Evolutionary conservation across 140 eudicot genomes (phyloP).

Genomic region (Flaveria floridana): DNA sequence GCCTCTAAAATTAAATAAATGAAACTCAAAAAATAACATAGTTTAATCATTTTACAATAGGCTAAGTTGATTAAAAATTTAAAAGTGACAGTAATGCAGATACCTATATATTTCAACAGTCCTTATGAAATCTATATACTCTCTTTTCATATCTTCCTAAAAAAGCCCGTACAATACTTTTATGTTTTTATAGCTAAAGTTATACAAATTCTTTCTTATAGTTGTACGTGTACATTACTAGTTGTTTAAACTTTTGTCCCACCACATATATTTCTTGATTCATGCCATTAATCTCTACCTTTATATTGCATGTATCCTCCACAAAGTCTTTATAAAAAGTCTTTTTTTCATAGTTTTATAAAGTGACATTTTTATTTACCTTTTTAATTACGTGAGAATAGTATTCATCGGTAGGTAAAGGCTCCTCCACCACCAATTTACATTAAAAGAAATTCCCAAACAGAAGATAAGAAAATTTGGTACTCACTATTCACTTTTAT

Average conservation of each 20-base stretch:
- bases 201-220: too few relatives aligned
- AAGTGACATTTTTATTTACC: slow-evolving; percentile 22
- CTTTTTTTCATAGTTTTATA: slow-evolving; percentile 7
- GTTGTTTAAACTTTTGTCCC: neutral
- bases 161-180: too few relatives aligned
- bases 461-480: slow-evolving; percentile 12
- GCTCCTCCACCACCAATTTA: slow-evolving; percentile 16
- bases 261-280: neutral
- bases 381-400: neutral
- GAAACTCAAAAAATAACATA: too few relatives aligned
- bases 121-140: too few relatives aligned
- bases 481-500: slow-evolving; percentile 29
- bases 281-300: neutral
- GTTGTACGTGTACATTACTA: neutral
- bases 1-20: too few relatives aligned
- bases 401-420: slow-evolving; percentile 15
- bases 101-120: too few relatives aligned
- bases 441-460: slow-evolving; percentile 16
- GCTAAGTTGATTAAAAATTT: too few relatives aligned
- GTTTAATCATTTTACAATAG: too few relatives aligned
- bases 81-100: too few relatives aligned
- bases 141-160: too few relatives aligned
- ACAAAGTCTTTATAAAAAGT: slow-evolving; percentile 10
- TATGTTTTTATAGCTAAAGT: too few relatives aligned
- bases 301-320: neutral